Evolutionary conservation across 345 rosid genomes (phyloP).

Genomic region (Psidium guajava): DNA sequence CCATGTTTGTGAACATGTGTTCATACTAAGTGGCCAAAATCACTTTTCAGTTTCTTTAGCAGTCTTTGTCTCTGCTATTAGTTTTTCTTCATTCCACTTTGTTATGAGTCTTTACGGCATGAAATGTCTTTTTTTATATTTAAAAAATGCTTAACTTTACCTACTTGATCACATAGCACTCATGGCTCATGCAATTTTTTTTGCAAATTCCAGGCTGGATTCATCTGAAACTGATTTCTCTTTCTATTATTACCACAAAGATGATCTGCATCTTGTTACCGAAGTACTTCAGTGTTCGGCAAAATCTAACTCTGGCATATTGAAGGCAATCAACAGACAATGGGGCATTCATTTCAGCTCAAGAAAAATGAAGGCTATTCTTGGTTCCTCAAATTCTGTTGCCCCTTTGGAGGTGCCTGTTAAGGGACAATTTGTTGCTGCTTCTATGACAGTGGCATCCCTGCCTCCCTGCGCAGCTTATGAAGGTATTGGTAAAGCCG

Average conservation of each 20-base stretch:
- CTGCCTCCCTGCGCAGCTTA: constrained; percentile 14
- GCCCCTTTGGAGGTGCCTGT: constrained; percentile 10
- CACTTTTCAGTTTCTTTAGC: neutral
- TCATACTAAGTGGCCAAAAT: neutral
- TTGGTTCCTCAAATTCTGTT: constrained; percentile 20
- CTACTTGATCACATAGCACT: neutral
- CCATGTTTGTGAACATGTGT: neutral
- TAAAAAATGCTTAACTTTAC: neutral
- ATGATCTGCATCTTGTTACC: constrained; percentile 47
- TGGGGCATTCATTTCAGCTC: constrained; percentile 41
- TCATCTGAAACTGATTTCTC: constrained; percentile 31
- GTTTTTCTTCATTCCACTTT: neutral
- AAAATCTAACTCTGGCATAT: constrained; percentile 30
- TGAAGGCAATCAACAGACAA: constrained; percentile 48
- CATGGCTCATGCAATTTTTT: neutral
- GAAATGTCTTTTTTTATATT: neutral
- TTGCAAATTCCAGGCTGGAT: constrained; percentile 61
- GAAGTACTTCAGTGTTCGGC: constrained; percentile 57
- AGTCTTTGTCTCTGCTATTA: neutral
- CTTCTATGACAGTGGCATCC: constrained; percentile 1
- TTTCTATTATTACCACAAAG: constrained; percentile 47
- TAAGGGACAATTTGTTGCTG: constrained; percentile 19
- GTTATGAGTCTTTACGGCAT: neutral
- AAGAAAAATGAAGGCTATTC: constrained; percentile 21
- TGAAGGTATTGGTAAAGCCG: constrained; percentile 12